These are phyloP conservation scores for Colletotrichum eleusines DNA, from an alignment of 2,329 filamentous ascomycete genomes.

Conservation along the genomic window DNA sequence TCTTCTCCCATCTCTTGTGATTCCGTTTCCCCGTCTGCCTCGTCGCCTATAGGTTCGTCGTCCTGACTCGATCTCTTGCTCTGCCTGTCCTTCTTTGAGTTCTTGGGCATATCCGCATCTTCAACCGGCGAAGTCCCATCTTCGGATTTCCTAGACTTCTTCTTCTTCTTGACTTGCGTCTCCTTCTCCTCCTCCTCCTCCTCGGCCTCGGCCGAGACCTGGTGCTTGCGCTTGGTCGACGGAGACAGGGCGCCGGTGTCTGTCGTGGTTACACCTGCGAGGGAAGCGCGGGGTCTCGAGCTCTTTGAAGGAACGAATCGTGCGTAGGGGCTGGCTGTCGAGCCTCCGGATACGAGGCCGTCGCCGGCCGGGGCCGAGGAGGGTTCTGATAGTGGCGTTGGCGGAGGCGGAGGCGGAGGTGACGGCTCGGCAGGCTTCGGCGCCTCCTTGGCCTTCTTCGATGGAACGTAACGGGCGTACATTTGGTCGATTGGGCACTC, in stretches of 20 bases:
- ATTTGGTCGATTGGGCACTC: conserved; percentile 31
- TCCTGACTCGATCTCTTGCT: conserved; percentile 50
- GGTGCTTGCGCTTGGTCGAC: conserved; percentile 53
- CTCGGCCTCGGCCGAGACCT: conserved; percentile 47
- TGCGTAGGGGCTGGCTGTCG: conserved; percentile 32
- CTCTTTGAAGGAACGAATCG: conserved; percentile 41
- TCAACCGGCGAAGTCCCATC: conserved; percentile 38
- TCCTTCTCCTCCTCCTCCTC: conserved; percentile 45
- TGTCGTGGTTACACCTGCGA: background rate
- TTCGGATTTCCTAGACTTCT: conserved; percentile 46
- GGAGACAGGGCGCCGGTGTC: conserved; percentile 20
- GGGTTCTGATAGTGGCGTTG: conserved; percentile 21
- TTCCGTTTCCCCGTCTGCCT: conserved; percentile 43
- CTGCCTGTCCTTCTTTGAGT: conserved; percentile 51
- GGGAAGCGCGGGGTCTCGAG: conserved; percentile 38
- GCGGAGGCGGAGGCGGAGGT: conserved; percentile 14
- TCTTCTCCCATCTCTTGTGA: conserved; percentile 42
- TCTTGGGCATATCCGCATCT: conserved; percentile 43
- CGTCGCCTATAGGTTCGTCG: conserved; percentile 39
- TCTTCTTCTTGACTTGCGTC: conserved; percentile 50
- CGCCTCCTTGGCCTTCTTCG: conserved; percentile 45
- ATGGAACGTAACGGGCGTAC: conserved; percentile 54
- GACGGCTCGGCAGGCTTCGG: conserved; percentile 15
- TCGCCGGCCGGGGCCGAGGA: conserved; percentile 33
- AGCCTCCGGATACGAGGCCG: conserved; percentile 11